A percentile compares a stretch with the other conserved stretches of the same genome.
phyloP scores from a whole-genome alignment of 192 early-diverging fungal genomes.

The Coemansia aciculifera region DNA sequence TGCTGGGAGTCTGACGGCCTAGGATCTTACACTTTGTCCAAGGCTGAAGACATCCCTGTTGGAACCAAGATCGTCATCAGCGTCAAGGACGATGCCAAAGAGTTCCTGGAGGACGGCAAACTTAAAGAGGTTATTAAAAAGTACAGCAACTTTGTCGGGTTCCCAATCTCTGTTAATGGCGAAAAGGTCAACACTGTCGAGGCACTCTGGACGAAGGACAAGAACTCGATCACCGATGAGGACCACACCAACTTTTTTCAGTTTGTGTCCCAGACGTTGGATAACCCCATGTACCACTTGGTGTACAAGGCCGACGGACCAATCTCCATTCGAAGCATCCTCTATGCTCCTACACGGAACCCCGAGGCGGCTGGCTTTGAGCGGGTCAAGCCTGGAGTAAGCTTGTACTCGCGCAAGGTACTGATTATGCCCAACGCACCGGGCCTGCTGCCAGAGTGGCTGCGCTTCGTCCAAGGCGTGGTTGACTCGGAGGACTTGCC shows the following conservation, averaged over 20 bases:
- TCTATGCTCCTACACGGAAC: slow-evolving; percentile 77
- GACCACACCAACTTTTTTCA: slow-evolving; percentile 94
- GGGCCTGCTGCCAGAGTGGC: slow-evolving; percentile 85
- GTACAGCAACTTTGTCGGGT: slow-evolving; percentile 97
- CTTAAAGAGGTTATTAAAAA: slow-evolving; percentile 75
- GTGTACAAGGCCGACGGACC: slow-evolving; percentile 96
- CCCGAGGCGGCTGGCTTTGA: slow-evolving; percentile 55
- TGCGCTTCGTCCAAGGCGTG: slow-evolving; percentile 90
- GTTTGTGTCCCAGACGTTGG: slow-evolving; percentile 68
- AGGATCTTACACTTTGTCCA: slow-evolving; percentile 83
- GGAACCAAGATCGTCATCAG: slow-evolving; percentile 93
- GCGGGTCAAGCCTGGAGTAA: slow-evolving; percentile 74
- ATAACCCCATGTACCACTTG: slow-evolving; percentile 75
- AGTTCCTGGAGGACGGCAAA: slow-evolving; percentile 72
- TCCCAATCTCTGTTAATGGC: slow-evolving; percentile 90
- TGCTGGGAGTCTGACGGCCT: slow-evolving; percentile 95
- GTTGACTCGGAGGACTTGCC: slow-evolving; percentile 97
- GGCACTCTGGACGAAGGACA: slow-evolving; percentile 90
- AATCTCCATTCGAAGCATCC: slow-evolving; percentile 83
- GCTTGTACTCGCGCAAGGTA: slow-evolving; percentile 93
- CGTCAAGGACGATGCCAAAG: slow-evolving; percentile 83
- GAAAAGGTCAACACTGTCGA: slow-evolving; percentile 87
- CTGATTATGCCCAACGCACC: slow-evolving; percentile 93
- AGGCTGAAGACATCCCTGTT: slow-evolving; percentile 89
- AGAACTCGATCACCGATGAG: slow-evolving; percentile 69